These are phyloP conservation scores for Barnettozyma californica DNA, from an alignment of 805 yeast genomes.

Conservation along the genomic window DNA sequence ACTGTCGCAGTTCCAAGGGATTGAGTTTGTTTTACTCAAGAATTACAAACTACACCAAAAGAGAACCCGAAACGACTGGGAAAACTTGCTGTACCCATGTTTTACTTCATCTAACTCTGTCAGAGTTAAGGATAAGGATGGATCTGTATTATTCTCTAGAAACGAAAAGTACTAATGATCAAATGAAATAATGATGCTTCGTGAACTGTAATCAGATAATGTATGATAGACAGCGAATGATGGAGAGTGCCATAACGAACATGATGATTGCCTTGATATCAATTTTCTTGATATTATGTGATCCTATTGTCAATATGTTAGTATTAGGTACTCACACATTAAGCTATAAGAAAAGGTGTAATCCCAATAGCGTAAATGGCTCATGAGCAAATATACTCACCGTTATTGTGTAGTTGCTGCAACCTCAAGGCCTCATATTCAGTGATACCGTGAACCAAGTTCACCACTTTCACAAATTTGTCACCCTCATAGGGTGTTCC, in stretches of 20 bases:
- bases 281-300: neutral
- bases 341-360: conserved; percentile 2
- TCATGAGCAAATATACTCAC: conserved; percentile 14
- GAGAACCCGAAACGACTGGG: conserved; percentile 36
- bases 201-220: neutral
- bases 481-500: conserved; percentile 30
- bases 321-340: conserved; percentile 1
- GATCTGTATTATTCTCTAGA: conserved; percentile 37
- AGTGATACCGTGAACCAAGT: conserved; percentile 18
- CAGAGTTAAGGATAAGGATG: conserved; percentile 33
- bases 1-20: conserved; percentile 28
- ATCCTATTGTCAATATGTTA: conserved; percentile 4
- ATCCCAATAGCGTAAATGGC: conserved; percentile 1
- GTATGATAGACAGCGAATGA: neutral
- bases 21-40: conserved; percentile 33
- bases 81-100: conserved; percentile 29
- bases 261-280: neutral
- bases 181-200: neutral
- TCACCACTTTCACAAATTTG: conserved; percentile 21
- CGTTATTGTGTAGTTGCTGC: conserved; percentile 16
- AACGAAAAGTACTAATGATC: conserved; percentile 7
- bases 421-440: conserved; percentile 24
- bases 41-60: conserved; percentile 33
- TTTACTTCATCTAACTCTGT: conserved; percentile 30
- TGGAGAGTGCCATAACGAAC: neutral